These are phyloP conservation scores for Condylostoma magnum DNA, from an alignment of 169 alveolate genomes.

Conservation along the genomic window DNA sequence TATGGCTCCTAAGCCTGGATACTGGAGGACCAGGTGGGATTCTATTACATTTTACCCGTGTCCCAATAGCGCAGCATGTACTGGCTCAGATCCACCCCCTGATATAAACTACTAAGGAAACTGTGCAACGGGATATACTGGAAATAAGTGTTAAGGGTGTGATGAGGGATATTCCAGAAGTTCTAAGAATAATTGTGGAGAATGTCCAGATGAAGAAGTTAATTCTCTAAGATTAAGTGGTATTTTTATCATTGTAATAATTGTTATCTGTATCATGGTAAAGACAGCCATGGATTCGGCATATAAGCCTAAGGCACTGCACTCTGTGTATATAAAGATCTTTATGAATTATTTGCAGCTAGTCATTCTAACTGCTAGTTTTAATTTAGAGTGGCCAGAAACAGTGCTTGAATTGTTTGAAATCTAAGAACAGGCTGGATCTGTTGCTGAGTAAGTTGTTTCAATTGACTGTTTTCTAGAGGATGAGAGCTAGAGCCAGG, in stretches of 20 bases:
- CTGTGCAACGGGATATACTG: constrained; percentile 23
- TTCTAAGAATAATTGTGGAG: background rate
- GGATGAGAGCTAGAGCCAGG: background rate
- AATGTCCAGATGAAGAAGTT: background rate
- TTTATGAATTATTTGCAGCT: constrained; percentile 38
- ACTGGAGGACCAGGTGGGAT: constrained; percentile 34
- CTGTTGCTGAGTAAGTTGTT: constrained; percentile 21
- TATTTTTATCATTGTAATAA: background rate
- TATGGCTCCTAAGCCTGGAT: constrained; percentile 56
- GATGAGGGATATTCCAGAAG: constrained; percentile 8
- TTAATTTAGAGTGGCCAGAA: constrained; percentile 44
- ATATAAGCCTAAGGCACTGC: constrained; percentile 3
- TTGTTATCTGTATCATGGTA: constrained; percentile 19
- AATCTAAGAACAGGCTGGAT: constrained; percentile 22
- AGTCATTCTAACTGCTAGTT: constrained; percentile 14
- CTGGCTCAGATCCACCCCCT: constrained; percentile 25
- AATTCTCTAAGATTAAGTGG: constrained; percentile 15
- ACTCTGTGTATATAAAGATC: constrained; percentile 39
- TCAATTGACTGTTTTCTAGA: constrained; percentile 40
- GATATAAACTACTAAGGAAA: background rate
- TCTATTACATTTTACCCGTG: constrained; percentile 29
- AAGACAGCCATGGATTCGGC: constrained; percentile 27
- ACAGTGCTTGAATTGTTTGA: constrained; percentile 24
- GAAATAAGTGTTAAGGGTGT: constrained; percentile 13
- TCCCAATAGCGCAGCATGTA: constrained; percentile 24